These are phyloP conservation scores for Micromonas commoda DNA, from an alignment of 139 green algal species.

Conservation along the genomic window DNA sequence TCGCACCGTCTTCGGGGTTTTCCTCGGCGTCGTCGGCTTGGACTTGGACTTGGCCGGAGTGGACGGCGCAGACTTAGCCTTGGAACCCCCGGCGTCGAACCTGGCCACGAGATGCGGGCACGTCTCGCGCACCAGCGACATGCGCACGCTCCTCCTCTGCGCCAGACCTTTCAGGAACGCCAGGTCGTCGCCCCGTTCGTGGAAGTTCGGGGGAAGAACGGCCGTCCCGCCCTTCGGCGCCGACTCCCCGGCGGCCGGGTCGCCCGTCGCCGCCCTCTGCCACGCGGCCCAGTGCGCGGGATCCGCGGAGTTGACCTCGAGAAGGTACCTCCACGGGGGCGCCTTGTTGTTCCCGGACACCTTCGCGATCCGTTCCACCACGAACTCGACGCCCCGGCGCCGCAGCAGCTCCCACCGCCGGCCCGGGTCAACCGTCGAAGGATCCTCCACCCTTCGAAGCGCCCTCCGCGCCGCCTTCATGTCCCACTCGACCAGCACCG, in stretches of 20 bases:
- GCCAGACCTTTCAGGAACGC: too few relatives aligned
- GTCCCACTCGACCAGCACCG: not conserved
- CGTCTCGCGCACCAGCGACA: not conserved
- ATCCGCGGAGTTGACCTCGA: not conserved
- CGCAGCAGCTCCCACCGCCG: too few relatives aligned
- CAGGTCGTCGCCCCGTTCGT: too few relatives aligned
- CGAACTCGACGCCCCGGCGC: not conserved
- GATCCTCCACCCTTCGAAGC: too few relatives aligned
- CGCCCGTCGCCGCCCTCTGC: not conserved
- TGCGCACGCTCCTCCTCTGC: not conserved
- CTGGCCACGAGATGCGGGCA: not conserved
- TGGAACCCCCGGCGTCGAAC: too few relatives aligned
- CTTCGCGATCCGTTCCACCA: not conserved
- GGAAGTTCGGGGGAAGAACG: too few relatives aligned
- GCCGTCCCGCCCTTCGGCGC: not conserved
- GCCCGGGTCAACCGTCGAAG: too few relatives aligned
- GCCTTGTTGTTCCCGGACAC: not conserved
- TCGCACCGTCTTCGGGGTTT: not conserved
- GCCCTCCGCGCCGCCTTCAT: too few relatives aligned
- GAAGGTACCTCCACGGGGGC: not conserved
- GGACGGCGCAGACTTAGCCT: too few relatives aligned
- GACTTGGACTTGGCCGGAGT: not conserved
- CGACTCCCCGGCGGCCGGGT: not conserved
- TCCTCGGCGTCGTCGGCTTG: not conserved
- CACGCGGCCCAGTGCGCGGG: not conserved